A percentile compares a stretch with the other conserved stretches of the same genome.
These are phyloP conservation scores for Thermochaetoides thermophila DNA, from an alignment of 495 filamentous ascomycete species.

Conservation along the genomic window DNA sequence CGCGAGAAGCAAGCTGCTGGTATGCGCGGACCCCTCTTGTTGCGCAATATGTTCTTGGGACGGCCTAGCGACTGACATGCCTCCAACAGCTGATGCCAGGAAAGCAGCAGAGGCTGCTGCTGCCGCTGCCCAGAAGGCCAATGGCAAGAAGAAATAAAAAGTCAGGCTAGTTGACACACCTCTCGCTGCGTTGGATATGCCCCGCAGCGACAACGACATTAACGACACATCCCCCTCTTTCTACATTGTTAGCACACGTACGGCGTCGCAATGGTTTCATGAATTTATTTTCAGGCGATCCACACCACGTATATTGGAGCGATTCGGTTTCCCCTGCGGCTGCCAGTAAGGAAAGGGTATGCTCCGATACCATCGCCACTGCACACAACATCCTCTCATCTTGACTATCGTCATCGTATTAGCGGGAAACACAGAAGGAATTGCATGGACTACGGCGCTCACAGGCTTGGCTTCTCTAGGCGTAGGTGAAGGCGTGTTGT, in stretches of 20 bases:
- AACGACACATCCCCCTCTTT: conserved; percentile 2
- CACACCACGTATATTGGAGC: too few species aligned
- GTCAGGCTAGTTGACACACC: conserved; percentile 4
- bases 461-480: conserved; percentile 1
- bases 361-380: not conserved
- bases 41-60: not conserved
- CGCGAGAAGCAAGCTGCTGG: conserved; percentile 76
- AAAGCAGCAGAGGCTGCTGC: conserved; percentile 22
- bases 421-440: not conserved
- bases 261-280: not conserved
- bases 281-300: not conserved
- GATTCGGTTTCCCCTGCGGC: not conserved
- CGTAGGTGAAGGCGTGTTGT: not conserved
- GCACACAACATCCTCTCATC: too few species aligned
- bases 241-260: not conserved
- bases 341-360: not conserved
- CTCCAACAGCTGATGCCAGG: conserved; percentile 34
- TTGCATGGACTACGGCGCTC: not conserved
- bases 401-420: not conserved
- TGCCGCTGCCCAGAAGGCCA: conserved; percentile 8
- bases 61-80: not conserved
- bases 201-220: conserved; percentile 1
- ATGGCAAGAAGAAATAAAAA: conserved; percentile 22
- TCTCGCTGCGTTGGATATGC: not conserved
- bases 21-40: conserved; percentile 24